Conservation (phyloP, 148 eudicot genomes). For the Fagopyrum tataricum region DNA sequence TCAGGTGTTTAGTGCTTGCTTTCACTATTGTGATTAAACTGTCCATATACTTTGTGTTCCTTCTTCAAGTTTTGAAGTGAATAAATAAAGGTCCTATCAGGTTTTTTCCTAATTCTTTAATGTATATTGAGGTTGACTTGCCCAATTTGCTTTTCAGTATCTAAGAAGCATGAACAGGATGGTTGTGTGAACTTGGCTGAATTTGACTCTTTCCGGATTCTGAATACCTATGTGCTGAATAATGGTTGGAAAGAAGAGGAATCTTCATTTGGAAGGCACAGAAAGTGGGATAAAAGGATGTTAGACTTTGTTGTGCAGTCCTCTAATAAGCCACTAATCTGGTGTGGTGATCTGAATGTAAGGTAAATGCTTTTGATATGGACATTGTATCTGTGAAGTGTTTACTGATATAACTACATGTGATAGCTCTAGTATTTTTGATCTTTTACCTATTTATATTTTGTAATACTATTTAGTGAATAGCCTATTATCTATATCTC, state of each 20-base stretch:
- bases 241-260: conserved; percentile 99
- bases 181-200: conserved; percentile 95
- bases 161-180: conserved; percentile 85
- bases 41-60: background rate
- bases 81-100: background rate
- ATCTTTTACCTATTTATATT: background rate
- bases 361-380: conserved; percentile 43
- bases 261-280: conserved; percentile 79
- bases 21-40: background rate
- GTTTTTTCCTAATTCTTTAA: background rate
- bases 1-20: conserved; percentile 39
- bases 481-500: too few species aligned
- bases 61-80: background rate
- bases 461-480: too few species aligned
- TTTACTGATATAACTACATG: background rate
- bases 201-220: conserved; percentile 66
- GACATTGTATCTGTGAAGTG: background rate
- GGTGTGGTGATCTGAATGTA: conserved; percentile 98
- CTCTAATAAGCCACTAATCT: conserved; percentile 88
- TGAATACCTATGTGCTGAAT: conserved; percentile 91
- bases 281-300: conserved; percentile 98
- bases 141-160: conserved; percentile 27
- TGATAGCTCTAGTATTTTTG: background rate
- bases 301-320: conserved; percentile 59
- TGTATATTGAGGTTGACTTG: conserved; percentile 9